These are phyloP conservation scores for Cyclospora cayetanensis DNA, from an alignment of 169 alveolate genomes.

Conservation along the genomic window DNA sequence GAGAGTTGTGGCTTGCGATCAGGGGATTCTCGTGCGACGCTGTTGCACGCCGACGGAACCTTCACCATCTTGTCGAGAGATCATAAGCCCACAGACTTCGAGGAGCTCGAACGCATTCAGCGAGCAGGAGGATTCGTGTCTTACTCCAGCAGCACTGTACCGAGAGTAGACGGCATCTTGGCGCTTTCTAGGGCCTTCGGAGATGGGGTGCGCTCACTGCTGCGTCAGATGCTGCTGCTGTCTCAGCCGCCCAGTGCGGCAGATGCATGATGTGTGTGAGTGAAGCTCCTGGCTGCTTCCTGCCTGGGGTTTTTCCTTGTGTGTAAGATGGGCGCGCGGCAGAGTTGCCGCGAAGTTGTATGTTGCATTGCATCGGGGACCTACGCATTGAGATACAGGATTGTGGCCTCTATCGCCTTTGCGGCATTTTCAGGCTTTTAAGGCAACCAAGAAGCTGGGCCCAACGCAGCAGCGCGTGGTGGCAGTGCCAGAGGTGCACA, in stretches of 20 bases:
- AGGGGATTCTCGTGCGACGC: slow-evolving; percentile 35
- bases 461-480: slow-evolving; percentile 2
- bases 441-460: background rate
- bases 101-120: background rate
- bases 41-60: slow-evolving; percentile 3
- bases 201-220: background rate
- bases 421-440: slow-evolving; percentile 34
- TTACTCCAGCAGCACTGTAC: background rate
- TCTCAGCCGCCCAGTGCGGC: background rate
- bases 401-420: background rate
- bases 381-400: background rate
- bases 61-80: slow-evolving; percentile 37
- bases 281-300: background rate
- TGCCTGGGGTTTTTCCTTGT: background rate
- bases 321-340: background rate
- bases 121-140: slow-evolving; percentile 20
- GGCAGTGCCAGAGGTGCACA: slow-evolving; percentile 28
- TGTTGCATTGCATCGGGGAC: background rate
- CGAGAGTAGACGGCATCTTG: slow-evolving; percentile 31
- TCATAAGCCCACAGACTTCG: slow-evolving; percentile 19
- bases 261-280: background rate
- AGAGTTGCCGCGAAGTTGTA: background rate
- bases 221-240: background rate
- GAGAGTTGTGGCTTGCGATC: background rate
- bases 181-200: slow-evolving; percentile 53